phyloP scores from a whole-genome alignment of 2,329 filamentous ascomycete species.

The Pseudocercospora cruenta region DNA sequence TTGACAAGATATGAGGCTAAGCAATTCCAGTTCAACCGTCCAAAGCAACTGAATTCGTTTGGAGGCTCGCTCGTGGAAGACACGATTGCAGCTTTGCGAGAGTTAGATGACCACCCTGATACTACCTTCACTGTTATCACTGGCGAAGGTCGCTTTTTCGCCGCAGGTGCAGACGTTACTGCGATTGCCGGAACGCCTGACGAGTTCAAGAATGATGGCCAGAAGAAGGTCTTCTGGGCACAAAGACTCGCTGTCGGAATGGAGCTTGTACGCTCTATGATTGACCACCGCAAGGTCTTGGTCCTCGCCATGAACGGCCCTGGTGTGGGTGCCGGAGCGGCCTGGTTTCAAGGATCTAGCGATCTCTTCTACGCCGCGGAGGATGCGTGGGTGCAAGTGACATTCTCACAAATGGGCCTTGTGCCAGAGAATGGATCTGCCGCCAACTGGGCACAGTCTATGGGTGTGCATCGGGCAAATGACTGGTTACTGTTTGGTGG shows the following conservation, averaged over 20 bases:
- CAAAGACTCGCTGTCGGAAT: slow-evolving; percentile 29
- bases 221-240: slow-evolving; percentile 34
- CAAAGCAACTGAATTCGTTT: slow-evolving; percentile 34
- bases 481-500: slow-evolving; percentile 36
- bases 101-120: slow-evolving; percentile 33
- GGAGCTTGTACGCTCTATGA: slow-evolving; percentile 33
- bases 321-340: slow-evolving; percentile 34
- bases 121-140: slow-evolving; percentile 36
- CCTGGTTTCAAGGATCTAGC: slow-evolving; percentile 34
- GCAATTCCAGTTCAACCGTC: slow-evolving; percentile 31
- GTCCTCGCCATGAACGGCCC: slow-evolving; percentile 35
- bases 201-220: slow-evolving; percentile 32
- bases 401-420: slow-evolving; percentile 33
- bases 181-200: slow-evolving; percentile 20
- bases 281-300: slow-evolving; percentile 36
- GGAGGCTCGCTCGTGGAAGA: slow-evolving; percentile 31
- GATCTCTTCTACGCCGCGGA: slow-evolving; percentile 36
- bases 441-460: slow-evolving; percentile 31
- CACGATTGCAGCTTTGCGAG: slow-evolving; percentile 33
- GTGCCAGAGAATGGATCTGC: slow-evolving; percentile 34
- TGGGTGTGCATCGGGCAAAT: slow-evolving; percentile 34
- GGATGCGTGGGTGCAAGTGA: slow-evolving; percentile 34
- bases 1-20: not conserved
- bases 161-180: slow-evolving; percentile 34
- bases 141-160: slow-evolving; percentile 35